These are phyloP conservation scores for Pichia exigua DNA, from an alignment of 805 yeast species.

Conservation along the genomic window DNA sequence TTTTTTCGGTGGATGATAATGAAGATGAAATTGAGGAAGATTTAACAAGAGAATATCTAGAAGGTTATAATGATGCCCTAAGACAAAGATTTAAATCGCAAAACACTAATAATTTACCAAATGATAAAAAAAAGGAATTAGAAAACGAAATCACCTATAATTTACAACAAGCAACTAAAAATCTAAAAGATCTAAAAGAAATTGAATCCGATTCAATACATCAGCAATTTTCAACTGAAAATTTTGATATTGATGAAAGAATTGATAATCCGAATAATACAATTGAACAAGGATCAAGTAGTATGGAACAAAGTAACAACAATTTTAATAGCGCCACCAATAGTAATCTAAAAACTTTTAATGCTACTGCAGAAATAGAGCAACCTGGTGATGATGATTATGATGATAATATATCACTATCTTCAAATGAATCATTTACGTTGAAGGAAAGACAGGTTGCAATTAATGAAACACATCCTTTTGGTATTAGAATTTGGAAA, in stretches of 20 bases:
- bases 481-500: conserved; percentile 97
- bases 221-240: conserved; percentile 3
- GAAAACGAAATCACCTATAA: conserved; percentile 24
- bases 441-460: conserved; percentile 92
- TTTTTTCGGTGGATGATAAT: conserved; percentile 80
- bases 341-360: conserved; percentile 8
- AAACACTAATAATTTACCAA: neutral
- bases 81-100: conserved; percentile 32
- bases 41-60: conserved; percentile 51
- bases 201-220: conserved; percentile 24
- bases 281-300: neutral
- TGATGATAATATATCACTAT: conserved; percentile 29
- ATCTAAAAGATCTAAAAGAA: conserved; percentile 21
- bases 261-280: neutral
- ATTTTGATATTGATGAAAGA: neutral
- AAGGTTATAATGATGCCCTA: conserved; percentile 68
- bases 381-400: conserved; percentile 22
- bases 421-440: conserved; percentile 75
- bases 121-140: conserved; percentile 16
- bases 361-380: neutral
- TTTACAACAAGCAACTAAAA: conserved; percentile 18
- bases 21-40: conserved; percentile 62
- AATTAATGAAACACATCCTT: conserved; percentile 93
- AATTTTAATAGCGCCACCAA: conserved; percentile 7
- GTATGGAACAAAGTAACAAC: neutral